Evolutionary conservation across 2,329 filamentous ascomycete species (phyloP).

Genomic region (Paecilomyces dactylethromorphus): DNA sequence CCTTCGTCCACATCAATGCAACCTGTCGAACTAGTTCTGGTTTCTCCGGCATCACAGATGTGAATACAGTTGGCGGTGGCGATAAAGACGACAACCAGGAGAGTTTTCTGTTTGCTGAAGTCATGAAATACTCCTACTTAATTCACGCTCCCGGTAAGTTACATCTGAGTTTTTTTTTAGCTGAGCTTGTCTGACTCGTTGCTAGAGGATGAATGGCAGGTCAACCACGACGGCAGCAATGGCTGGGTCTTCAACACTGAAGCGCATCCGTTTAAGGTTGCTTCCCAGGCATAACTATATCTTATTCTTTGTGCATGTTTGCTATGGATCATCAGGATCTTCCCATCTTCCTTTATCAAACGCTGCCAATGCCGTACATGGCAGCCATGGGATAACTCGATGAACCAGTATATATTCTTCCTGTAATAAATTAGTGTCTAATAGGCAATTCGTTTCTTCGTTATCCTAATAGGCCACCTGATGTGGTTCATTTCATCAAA

Average conservation of each 20-base stretch:
- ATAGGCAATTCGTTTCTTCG: background rate
- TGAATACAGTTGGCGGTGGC: conserved; percentile 59
- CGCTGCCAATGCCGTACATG: background rate
- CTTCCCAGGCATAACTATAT: background rate
- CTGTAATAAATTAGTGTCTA: background rate
- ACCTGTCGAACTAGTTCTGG: conserved; percentile 60
- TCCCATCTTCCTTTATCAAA: background rate
- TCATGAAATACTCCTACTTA: conserved; percentile 76
- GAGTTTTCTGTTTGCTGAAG: conserved; percentile 83
- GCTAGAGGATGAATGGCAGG: conserved; percentile 54
- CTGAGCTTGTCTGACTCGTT: conserved; percentile 7
- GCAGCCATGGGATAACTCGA: background rate
- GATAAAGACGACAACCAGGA: conserved; percentile 65
- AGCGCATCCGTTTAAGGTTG: conserved; percentile 53
- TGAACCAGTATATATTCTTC: background rate
- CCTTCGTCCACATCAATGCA: conserved; percentile 61
- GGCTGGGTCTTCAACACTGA: conserved; percentile 60
- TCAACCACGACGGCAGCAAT: conserved; percentile 44
- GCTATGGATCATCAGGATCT: background rate
- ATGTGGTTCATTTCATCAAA: no score
- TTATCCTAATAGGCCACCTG: no score
- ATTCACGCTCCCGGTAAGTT: conserved; percentile 48
- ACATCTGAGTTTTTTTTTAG: background rate
- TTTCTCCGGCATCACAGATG: conserved; percentile 59
- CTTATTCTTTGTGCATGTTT: background rate